Evolutionary conservation across 768 basidiomycete genomes (phyloP).

Genomic region (Cubamyces lactineus): DNA sequence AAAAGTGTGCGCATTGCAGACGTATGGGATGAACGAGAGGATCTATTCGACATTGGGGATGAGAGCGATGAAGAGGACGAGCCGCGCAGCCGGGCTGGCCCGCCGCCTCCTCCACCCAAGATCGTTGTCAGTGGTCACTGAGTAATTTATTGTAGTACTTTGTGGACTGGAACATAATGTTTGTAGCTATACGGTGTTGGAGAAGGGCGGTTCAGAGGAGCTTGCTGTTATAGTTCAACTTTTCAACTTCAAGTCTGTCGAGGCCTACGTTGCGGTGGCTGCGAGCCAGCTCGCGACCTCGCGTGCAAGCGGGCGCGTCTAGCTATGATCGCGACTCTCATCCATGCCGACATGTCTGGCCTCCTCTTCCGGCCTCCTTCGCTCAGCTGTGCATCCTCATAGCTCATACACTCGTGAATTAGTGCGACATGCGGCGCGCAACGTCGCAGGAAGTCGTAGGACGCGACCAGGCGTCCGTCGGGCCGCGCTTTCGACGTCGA

Average conservation of each 20-base stretch:
- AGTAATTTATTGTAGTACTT: constrained; percentile 4
- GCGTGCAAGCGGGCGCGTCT: constrained; percentile 16
- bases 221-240: no score
- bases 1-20: constrained; percentile 50
- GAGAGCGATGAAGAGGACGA: constrained; percentile 59
- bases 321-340: constrained; percentile 24
- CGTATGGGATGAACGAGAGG: constrained; percentile 82
- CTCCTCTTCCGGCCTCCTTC: constrained; percentile 26
- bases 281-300: not conserved
- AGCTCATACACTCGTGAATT: not conserved
- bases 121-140: constrained; percentile 26
- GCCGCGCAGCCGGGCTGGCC: constrained; percentile 9
- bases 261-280: no score
- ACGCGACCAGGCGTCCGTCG: constrained; percentile 3
- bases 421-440: not conserved
- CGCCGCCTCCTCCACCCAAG: constrained; percentile 27
- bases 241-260: no score
- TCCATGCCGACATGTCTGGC: constrained; percentile 36
- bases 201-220: no score
- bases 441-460: not conserved
- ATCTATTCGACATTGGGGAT: constrained; percentile 68
- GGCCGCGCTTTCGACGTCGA: constrained; percentile 25
- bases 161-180: constrained; percentile 1
- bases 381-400: constrained; percentile 16
- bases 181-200: constrained; percentile 5